phyloP scores from a whole-genome alignment of 2,329 filamentous ascomycete species.

The Fusarium clavum region DNA sequence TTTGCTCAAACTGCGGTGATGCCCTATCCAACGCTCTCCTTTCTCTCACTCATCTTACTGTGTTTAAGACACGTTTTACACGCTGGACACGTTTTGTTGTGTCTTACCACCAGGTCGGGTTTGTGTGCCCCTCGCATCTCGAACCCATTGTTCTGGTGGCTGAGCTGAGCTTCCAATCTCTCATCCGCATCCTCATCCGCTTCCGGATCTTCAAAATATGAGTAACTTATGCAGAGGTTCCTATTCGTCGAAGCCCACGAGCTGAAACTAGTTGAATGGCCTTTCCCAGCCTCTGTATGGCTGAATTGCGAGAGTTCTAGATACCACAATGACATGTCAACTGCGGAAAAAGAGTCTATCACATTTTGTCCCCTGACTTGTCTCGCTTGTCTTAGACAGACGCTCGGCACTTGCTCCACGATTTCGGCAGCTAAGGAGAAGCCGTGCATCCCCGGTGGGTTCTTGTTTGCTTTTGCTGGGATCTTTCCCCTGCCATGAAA shows the following conservation, averaged over 20 bases:
- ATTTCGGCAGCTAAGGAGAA: conserved; percentile 27
- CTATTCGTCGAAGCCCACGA: background rate
- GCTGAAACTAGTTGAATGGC: conserved; percentile 4
- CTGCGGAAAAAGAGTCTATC: conserved; percentile 27
- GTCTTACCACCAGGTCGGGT: conserved; percentile 18
- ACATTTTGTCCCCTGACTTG: conserved; percentile 24
- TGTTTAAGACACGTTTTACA: conserved; percentile 19
- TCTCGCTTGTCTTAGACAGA: conserved; percentile 12
- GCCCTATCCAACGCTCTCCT: background rate
- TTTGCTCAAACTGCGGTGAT: background rate
- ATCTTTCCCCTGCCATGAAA: conserved; percentile 34
- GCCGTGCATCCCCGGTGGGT: conserved; percentile 23
- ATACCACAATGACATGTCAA: conserved; percentile 21
- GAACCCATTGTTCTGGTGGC: conserved; percentile 6
- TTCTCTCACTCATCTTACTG: conserved; percentile 1
- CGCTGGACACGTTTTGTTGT: conserved; percentile 24
- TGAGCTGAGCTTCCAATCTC: conserved; percentile 12
- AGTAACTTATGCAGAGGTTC: conserved; percentile 16
- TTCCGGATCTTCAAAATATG: background rate
- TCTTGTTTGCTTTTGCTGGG: conserved; percentile 10
- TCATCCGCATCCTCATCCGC: background rate
- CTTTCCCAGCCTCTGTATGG: conserved; percentile 3
- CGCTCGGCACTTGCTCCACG: conserved; percentile 29
- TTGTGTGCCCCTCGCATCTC: conserved; percentile 19
- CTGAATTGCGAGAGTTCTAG: conserved; percentile 2